Conservation (phyloP, 2,329 filamentous ascomycete species). For the Diaporthe citri region DNA sequence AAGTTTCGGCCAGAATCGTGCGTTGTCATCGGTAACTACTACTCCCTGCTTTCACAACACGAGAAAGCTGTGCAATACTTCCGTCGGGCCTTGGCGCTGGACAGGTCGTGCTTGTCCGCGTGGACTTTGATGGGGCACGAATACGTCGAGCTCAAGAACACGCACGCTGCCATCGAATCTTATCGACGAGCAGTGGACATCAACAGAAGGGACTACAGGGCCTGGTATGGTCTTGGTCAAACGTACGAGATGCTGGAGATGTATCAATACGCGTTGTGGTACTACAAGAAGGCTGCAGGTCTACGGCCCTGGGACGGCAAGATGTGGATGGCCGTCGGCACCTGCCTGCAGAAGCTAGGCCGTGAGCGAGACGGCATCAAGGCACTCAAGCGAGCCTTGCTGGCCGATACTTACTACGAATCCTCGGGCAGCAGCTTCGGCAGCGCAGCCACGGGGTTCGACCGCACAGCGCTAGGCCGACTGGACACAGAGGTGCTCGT, state of each 20-base stretch:
- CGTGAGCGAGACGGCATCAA: constrained; percentile 92
- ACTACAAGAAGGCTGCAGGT: constrained; percentile 95
- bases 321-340: constrained; percentile 98
- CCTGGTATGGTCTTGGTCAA: constrained; percentile 97
- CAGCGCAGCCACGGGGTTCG: constrained; percentile 57
- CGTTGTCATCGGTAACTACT: constrained; percentile 97
- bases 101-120: constrained; percentile 90
- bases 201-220: constrained; percentile 95
- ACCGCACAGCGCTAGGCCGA: constrained; percentile 65
- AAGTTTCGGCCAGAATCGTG: constrained; percentile 98
- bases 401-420: constrained; percentile 90
- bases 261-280: constrained; percentile 97
- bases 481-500: constrained; percentile 93
- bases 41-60: constrained; percentile 92
- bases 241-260: constrained; percentile 98
- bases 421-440: constrained; percentile 66
- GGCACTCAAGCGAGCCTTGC: constrained; percentile 90
- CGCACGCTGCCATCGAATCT: constrained; percentile 95
- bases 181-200: constrained; percentile 96
- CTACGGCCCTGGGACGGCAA: constrained; percentile 96
- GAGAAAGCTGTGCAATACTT: constrained; percentile 99
- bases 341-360: constrained; percentile 90
- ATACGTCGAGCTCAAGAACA: constrained; percentile 98
- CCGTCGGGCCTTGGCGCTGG: constrained; percentile 88
- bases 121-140: constrained; percentile 99